Evolutionary conservation across 208 protist species (phyloP).

Genomic region (Acanthamoeba triangularis): DNA sequence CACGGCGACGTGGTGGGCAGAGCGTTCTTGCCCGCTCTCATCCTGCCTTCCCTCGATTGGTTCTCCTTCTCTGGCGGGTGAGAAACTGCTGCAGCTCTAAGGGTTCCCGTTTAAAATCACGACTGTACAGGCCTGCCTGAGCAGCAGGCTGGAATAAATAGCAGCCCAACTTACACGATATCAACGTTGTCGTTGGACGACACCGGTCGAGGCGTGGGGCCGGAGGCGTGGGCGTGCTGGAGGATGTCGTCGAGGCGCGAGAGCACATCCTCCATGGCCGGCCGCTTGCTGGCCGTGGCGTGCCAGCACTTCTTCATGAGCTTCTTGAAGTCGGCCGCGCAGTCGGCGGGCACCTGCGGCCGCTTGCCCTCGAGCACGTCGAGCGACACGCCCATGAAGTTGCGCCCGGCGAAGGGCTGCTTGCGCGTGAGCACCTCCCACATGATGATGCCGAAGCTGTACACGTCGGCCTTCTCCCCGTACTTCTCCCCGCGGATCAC

Average conservation of each 20-base stretch:
- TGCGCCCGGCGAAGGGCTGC: too few species aligned
- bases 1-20: not conserved
- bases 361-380: too few species aligned
- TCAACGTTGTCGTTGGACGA: not conserved
- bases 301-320: conserved; percentile 49
- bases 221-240: not conserved
- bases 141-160: not conserved
- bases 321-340: conserved; percentile 11
- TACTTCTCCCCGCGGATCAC: too few species aligned
- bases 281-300: not conserved
- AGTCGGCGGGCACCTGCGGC: conserved; percentile 9
- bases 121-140: not conserved
- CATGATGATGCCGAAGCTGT: too few species aligned
- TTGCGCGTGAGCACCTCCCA: too few species aligned
- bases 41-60: conserved; percentile 45
- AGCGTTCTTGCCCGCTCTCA: not conserved
- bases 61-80: not conserved
- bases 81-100: not conserved
- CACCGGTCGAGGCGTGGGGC: not conserved
- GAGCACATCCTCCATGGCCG: not conserved
- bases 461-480: too few species aligned
- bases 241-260: not conserved
- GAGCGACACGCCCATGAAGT: too few species aligned
- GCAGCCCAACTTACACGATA: not conserved
- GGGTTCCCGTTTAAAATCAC: not conserved